Conservation (phyloP, 2,329 filamentous ascomycete genomes). For the Fusarium austroafricanum region DNA sequence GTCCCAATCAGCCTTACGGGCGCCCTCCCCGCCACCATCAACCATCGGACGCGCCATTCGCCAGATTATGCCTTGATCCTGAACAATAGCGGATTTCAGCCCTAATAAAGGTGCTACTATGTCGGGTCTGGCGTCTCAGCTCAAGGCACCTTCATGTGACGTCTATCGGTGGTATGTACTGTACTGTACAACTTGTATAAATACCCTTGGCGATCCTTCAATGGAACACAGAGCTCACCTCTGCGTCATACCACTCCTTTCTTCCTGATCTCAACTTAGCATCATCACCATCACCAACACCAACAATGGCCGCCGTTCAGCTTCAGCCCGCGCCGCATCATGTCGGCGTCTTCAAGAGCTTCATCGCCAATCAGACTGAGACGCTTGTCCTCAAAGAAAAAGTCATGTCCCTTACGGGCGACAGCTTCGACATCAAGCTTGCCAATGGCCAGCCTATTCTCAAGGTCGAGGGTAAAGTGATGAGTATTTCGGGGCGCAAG, state of each 20-base stretch:
- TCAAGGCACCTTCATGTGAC: neutral
- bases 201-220: neutral
- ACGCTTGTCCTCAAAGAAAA: slow-evolving; percentile 71
- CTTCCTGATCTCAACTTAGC: neutral
- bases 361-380: slow-evolving; percentile 54
- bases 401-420: slow-evolving; percentile 69
- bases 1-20: neutral
- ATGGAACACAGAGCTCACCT: neutral
- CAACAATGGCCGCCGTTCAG: slow-evolving; percentile 30
- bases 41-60: neutral
- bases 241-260: neutral
- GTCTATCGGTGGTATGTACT: neutral
- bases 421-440: slow-evolving; percentile 72
- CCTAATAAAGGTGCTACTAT: neutral
- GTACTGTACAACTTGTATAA: neutral
- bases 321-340: slow-evolving; percentile 49
- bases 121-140: neutral
- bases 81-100: neutral
- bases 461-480: slow-evolving; percentile 65
- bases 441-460: slow-evolving; percentile 65
- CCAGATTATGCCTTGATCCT: neutral
- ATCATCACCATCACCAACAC: neutral
- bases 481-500: slow-evolving; percentile 67
- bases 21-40: neutral
- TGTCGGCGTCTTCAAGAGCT: slow-evolving; percentile 55